Evolutionary conservation across 2,329 filamentous ascomycete genomes (phyloP), one percentile per base, ranked within the genome.

Genomic region (Huntiella savannae): DNA sequence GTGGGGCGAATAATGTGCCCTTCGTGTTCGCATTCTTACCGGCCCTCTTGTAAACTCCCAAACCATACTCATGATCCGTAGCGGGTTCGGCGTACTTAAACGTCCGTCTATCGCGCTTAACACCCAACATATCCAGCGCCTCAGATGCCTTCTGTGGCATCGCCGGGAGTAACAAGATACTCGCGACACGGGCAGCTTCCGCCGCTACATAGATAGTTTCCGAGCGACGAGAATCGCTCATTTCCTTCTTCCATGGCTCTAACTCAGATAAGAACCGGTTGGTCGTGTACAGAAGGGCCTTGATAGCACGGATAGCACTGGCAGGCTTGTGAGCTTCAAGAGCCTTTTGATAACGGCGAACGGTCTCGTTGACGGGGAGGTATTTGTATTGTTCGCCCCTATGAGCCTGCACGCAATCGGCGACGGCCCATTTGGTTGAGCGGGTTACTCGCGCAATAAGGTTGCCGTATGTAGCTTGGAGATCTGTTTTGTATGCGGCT

Each of bases 101-200:
- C 0, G 65, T 71, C 48, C 88, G 70, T 45, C 71, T 72, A 7
- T 71, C 67, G 6, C 65, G 58, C 3, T 66, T 62, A 4, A 98
- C 86, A 1, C 82, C 79, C 6, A 98, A 65, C 55, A 79, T 71
- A 58, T 94, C 80, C 1, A 98, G 70, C 32, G 95, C 61, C 53
- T 74, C 64, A 8, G 63, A 62, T 40, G 84, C 73, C 60, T 92
- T 93, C 36, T 65, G 68, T 0, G 91, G 91, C 71, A 98, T 93
- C 56, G 87, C 83, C 1, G 91, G 86, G 60, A 94, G 87, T 39
- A 98, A 65, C 40, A 96, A 66, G 54, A 98, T 94, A 11, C 79
- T 84, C 1, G 70, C 67, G 17, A 95, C 74, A 34, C 91, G 79
- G 40, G 95, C 59, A 4, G 80, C 73, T 62, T 98, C 91, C 6